Evolutionary conservation across 768 basidiomycete species (phyloP).

Genomic region (Leccinum pellstonianum): DNA sequence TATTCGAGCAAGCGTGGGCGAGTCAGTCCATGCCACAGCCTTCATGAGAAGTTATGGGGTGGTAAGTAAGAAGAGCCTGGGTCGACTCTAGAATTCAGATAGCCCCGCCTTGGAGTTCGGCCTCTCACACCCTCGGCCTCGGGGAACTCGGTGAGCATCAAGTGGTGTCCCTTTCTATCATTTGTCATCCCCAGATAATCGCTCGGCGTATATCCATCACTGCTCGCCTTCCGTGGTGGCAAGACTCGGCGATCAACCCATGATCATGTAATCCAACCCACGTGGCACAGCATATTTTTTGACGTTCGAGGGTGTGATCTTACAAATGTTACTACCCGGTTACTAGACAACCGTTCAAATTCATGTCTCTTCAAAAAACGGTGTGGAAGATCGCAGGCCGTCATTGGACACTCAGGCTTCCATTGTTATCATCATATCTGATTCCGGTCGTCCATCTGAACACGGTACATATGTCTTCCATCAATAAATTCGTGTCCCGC

Average conservation of each 20-base stretch:
- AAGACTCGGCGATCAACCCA: not conserved
- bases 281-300: not conserved
- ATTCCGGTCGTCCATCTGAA: not conserved
- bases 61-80: not conserved
- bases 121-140: not conserved
- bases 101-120: not conserved
- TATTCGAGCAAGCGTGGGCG: no score
- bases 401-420: not conserved
- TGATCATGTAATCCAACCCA: not conserved
- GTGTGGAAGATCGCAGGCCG: not conserved
- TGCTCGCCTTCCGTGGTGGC: not conserved
- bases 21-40: not conserved
- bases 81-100: not conserved
- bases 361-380: not conserved
- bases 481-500: not conserved
- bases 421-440: not conserved
- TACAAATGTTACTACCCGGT: no score
- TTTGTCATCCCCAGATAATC: not conserved
- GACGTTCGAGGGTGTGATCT: not conserved
- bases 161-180: not conserved
- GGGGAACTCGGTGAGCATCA: not conserved
- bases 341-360: not conserved
- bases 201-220: not conserved
- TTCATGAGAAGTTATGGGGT: not conserved
- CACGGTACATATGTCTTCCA: not conserved